A percentile compares a stretch with the other conserved stretches of the same genome.
These are phyloP conservation scores for Capsicum chinense DNA, from an alignment of 257 asterid genomes.

Conservation along the genomic window DNA sequence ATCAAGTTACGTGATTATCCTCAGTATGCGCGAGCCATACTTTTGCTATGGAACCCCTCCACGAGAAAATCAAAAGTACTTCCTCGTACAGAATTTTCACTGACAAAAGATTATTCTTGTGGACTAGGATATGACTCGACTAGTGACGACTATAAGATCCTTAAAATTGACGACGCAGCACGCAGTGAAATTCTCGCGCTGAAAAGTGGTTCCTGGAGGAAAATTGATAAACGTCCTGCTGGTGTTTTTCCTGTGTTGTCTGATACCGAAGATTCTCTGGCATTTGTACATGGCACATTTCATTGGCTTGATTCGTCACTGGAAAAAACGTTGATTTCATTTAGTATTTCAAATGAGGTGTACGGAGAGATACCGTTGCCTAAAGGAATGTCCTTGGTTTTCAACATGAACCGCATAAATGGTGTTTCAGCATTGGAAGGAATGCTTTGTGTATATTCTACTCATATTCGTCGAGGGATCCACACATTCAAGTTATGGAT, in stretches of 20 bases:
- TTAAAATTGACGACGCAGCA: neutral
- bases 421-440: neutral
- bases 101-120: neutral
- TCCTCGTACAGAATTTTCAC: neutral
- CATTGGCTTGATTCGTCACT: neutral
- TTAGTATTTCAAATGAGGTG: neutral
- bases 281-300: neutral
- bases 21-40: neutral
- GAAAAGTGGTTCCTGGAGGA: neutral
- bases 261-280: neutral
- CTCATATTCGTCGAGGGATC: neutral
- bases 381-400: neutral
- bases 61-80: constrained; percentile 3
- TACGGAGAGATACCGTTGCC: neutral
- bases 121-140: neutral
- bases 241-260: neutral
- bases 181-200: neutral
- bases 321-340: neutral
- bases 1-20: too few relatives aligned
- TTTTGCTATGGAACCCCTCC: neutral
- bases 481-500: neutral
- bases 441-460: neutral
- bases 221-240: neutral
- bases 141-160: neutral
- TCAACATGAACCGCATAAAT: too few relatives aligned